Percentiles rank a stretch among this genome's conserved stretches.
phyloP scores from a whole-genome alignment of 257 asterid species.

The Solanum appendiculatum region DNA sequence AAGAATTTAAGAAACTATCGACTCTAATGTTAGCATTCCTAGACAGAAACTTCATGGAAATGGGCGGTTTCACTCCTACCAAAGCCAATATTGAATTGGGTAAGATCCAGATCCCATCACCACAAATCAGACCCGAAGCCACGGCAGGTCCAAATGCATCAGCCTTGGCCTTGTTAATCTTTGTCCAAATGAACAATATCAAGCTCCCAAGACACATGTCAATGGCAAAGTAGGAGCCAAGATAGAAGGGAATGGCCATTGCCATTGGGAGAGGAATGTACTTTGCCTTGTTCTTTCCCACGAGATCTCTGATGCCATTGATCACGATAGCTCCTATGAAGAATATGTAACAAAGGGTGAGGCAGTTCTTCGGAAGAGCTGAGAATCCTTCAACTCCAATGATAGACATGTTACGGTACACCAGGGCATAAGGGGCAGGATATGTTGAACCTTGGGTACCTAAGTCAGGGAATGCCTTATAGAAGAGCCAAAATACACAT shows the following conservation, averaged over 20 bases:
- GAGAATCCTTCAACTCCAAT: slow-evolving; percentile 70
- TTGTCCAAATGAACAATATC: slow-evolving; percentile 65
- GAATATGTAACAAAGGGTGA: slow-evolving; percentile 55
- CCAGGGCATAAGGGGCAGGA: slow-evolving; percentile 60
- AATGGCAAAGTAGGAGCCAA: slow-evolving; percentile 65
- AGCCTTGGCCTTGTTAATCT: slow-evolving; percentile 56
- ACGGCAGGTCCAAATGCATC: slow-evolving; percentile 84
- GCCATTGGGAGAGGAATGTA: slow-evolving; percentile 92
- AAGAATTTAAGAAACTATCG: slow-evolving; percentile 33
- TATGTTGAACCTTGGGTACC: slow-evolving; percentile 50
- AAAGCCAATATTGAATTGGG: slow-evolving; percentile 64
- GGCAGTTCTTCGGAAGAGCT: slow-evolving; percentile 64
- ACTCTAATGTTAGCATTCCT: slow-evolving; percentile 35
- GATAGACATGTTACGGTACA: slow-evolving; percentile 73
- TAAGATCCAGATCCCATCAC: slow-evolving; percentile 80
- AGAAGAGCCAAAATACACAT: slow-evolving; percentile 79
- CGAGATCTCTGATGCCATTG: slow-evolving; percentile 44
- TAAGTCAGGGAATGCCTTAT: slow-evolving; percentile 50
- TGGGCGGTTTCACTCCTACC: slow-evolving; percentile 61
- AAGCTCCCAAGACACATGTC: slow-evolving; percentile 85
- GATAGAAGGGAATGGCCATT: slow-evolving; percentile 86
- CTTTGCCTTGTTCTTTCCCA: slow-evolving; percentile 45
- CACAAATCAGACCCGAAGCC: slow-evolving; percentile 87
- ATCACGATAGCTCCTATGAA: slow-evolving; percentile 49
- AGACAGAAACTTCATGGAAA: slow-evolving; percentile 83